Evolutionary conservation across 306 rosid genomes (phyloP), one percentile per base, ranked within the genome.

Genomic region (Begonia fuchsioides): DNA sequence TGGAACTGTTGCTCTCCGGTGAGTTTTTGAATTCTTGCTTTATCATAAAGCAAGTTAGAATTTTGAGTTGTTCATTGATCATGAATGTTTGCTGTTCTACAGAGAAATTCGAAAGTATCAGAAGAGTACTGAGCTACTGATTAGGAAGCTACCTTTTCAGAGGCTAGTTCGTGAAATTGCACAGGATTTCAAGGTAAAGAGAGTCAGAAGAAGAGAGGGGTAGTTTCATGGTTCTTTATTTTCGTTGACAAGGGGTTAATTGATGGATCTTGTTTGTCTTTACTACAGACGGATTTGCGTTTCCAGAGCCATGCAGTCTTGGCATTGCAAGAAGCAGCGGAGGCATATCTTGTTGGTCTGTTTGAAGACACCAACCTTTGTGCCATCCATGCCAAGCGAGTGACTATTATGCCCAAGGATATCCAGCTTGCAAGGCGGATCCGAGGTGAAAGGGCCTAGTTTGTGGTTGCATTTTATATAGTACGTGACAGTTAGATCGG

Each of bases 121-220:
- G 73, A 84, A 84, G 73, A 81, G 94, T 50, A 84, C 94, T 7
- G 92, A 84, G 54, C 81, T 84, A 0, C 47, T 84, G 57, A 84
- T 84, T 66, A 72, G 94, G 81, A 84, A 84, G 52, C 65, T 84
- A 13, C 94, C 94, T 0, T 84, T 84, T 72, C 92, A 84, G 74
- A 77, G 94, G 81, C 64, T 84, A 32, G 94, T 84, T 19, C 90
- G 92, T 63, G 94, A 84, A 66, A 84, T 84, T 59, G 94, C 92
- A 10, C 92, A 84, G 56, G 95, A 84, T 49, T 84, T 84, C 47
- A 84, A 84, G 93, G 94, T 26, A 26, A n/a, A 26, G 35, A 10
- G 4, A 41, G 13, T 1, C 12, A 10, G 10, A 2, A 6, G 35
- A 41, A 41, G 45, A 11, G 12, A 10, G 1, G n/a, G n/a, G n/a